Percentiles rank a stretch among this genome's conserved stretches.
These are phyloP conservation scores for Pseudogymnoascus verrucosus DNA, from an alignment of 2,329 filamentous ascomycete species.

Conservation along the genomic window DNA sequence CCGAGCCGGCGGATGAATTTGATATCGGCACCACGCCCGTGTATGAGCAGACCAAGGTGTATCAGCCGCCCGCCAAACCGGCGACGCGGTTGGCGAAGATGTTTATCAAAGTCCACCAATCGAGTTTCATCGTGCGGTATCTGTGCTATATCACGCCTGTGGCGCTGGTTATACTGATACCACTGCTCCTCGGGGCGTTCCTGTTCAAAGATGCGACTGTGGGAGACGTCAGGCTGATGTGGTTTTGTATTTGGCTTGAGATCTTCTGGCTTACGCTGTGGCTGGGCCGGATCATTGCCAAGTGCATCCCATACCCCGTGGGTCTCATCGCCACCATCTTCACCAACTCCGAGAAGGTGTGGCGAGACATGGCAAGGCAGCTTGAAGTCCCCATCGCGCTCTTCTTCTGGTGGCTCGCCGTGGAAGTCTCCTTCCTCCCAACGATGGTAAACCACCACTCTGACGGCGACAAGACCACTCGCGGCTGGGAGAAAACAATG, in stretches of 20 bases:
- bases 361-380: constrained; percentile 79
- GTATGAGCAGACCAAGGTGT: constrained; percentile 57
- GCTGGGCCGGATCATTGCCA: constrained; percentile 59
- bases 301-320: constrained; percentile 54
- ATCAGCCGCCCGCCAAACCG: constrained; percentile 56
- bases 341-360: constrained; percentile 83
- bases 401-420: constrained; percentile 86
- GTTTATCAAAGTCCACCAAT: constrained; percentile 57
- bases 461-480: constrained; percentile 42
- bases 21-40: constrained; percentile 51
- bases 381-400: constrained; percentile 78
- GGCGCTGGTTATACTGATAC: constrained; percentile 56
- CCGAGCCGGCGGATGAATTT: constrained; percentile 52
- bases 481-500: constrained; percentile 65
- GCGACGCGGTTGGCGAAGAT: constrained; percentile 53
- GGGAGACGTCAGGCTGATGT: constrained; percentile 70
- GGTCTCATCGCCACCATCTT: constrained; percentile 62
- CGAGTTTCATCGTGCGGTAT: constrained; percentile 59
- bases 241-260: constrained; percentile 95
- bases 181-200: constrained; percentile 56
- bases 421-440: constrained; percentile 78
- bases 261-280: constrained; percentile 89
- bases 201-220: constrained; percentile 51
- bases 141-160: constrained; percentile 64
- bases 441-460: constrained; percentile 58